These are phyloP conservation scores for Collybia mongolica DNA, from an alignment of 768 basidiomycete species.

Conservation along the genomic window DNA sequence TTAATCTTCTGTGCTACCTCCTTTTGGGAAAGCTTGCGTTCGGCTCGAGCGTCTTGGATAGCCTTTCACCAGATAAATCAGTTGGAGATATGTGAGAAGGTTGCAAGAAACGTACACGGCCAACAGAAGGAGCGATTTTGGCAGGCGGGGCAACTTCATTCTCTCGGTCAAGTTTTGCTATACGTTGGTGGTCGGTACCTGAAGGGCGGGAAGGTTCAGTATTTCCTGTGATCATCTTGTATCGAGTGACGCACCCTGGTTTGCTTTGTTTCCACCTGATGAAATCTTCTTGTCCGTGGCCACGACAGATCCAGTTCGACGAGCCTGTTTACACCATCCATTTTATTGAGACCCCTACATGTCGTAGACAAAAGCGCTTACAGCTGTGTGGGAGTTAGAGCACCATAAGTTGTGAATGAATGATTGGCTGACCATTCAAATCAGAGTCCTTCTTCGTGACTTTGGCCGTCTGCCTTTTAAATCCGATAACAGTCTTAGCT, in stretches of 20 bases:
- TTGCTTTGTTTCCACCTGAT: slow-evolving; percentile 73
- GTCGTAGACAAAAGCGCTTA: slow-evolving; percentile 29
- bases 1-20: slow-evolving; percentile 92
- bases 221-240: neutral
- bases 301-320: slow-evolving; percentile 73
- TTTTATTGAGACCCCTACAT: slow-evolving; percentile 6
- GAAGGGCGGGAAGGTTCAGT: neutral
- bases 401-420: neutral
- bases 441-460: slow-evolving; percentile 61
- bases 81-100: slow-evolving; percentile 3
- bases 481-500: slow-evolving; percentile 68
- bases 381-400: slow-evolving; percentile 40
- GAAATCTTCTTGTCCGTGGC: slow-evolving; percentile 80
- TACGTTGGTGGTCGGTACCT: slow-evolving; percentile 93
- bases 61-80: slow-evolving; percentile 44
- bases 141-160: slow-evolving; percentile 93
- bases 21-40: slow-evolving; percentile 83
- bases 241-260: slow-evolving; percentile 46
- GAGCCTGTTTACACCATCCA: slow-evolving; percentile 47
- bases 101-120: slow-evolving; percentile 50
- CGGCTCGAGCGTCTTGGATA: slow-evolving; percentile 78
- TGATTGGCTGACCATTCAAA: slow-evolving; percentile 44
- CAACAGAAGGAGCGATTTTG: slow-evolving; percentile 72
- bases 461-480: slow-evolving; percentile 59
- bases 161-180: slow-evolving; percentile 92